Conservation (phyloP, 2,329 filamentous ascomycete genomes). For the Didymella segeticola region DNA sequence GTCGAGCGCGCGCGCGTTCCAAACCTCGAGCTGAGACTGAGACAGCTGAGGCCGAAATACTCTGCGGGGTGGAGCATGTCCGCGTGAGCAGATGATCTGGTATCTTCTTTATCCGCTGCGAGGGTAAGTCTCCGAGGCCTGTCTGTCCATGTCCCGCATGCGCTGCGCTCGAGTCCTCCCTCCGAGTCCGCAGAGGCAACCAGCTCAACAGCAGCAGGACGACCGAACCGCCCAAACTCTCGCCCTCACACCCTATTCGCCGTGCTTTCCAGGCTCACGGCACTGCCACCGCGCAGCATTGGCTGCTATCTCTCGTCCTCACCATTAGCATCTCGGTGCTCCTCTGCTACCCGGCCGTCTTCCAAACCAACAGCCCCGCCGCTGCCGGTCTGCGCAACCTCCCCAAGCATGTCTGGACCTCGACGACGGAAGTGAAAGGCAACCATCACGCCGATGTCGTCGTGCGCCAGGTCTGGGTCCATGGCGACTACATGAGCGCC, state of each 20-base stretch:
- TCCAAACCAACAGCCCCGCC: constrained; percentile 75
- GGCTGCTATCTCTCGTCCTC: constrained; percentile 74
- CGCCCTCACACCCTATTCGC: constrained; percentile 70
- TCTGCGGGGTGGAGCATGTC: constrained; percentile 31
- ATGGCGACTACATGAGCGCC: constrained; percentile 80
- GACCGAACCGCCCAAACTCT: constrained; percentile 73
- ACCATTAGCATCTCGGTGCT: constrained; percentile 74
- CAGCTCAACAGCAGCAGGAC: constrained; percentile 61
- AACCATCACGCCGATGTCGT: constrained; percentile 69
- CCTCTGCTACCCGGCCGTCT: constrained; percentile 76
- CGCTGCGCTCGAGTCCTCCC: constrained; percentile 1
- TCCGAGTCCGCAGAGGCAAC: constrained; percentile 12
- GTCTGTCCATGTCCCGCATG: neutral
- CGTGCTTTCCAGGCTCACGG: constrained; percentile 72
- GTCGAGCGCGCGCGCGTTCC: constrained; percentile 35
- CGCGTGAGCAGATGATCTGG: constrained; percentile 67
- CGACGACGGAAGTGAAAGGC: constrained; percentile 68
- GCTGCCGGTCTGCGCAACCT: constrained; percentile 74
- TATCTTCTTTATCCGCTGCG: constrained; percentile 78
- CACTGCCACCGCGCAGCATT: constrained; percentile 73
- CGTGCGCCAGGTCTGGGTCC: constrained; percentile 82
- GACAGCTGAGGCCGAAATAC: constrained; percentile 16
- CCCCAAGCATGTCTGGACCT: constrained; percentile 83
- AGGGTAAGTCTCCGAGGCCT: constrained; percentile 63
- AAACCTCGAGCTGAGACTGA: constrained; percentile 35